Conservation (phyloP, 208 protist genomes). For the Ichthyophonus hoferi region DNA sequence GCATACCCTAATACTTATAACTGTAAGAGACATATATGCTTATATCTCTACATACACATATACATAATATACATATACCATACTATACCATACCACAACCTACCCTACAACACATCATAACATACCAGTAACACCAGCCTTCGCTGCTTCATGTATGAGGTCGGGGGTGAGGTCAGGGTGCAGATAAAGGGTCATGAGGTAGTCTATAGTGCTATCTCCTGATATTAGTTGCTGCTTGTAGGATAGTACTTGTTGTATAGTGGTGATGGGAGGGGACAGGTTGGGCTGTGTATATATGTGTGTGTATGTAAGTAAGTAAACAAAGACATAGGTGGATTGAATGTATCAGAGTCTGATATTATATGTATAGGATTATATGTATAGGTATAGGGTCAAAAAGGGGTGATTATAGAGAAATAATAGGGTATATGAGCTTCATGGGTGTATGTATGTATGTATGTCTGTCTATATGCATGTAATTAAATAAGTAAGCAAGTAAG, state of each 20-base stretch:
- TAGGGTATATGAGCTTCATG: not conserved
- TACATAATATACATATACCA: too few relatives aligned
- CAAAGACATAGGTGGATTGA: too few relatives aligned
- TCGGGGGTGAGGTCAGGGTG: slow-evolving; percentile 18
- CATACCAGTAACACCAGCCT: slow-evolving; percentile 6
- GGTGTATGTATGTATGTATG: not conserved
- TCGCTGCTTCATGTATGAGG: not conserved
- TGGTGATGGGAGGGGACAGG: slow-evolving; percentile 31
- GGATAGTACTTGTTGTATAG: not conserved
- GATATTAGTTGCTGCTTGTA: slow-evolving; percentile 14
- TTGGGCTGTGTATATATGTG: slow-evolving; percentile 45
- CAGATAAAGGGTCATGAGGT: slow-evolving; percentile 45
- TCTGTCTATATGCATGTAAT: not conserved
- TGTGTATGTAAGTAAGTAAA: too few relatives aligned
- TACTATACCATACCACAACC: too few relatives aligned
- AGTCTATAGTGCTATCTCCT: slow-evolving; percentile 20
- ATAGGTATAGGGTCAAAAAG: not conserved
- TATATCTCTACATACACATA: not conserved
- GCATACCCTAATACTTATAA: too few relatives aligned
- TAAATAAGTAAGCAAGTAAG: too few relatives aligned
- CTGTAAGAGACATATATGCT: not conserved
- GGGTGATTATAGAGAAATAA: not conserved
- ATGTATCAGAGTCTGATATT: too few relatives aligned
- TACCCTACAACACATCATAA: too few relatives aligned
- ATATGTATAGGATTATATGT: not conserved